Evolutionary conservation across 495 filamentous ascomycete species (phyloP), one percentile per base, ranked within the genome.

Genomic region (Penicillium daleae): DNA sequence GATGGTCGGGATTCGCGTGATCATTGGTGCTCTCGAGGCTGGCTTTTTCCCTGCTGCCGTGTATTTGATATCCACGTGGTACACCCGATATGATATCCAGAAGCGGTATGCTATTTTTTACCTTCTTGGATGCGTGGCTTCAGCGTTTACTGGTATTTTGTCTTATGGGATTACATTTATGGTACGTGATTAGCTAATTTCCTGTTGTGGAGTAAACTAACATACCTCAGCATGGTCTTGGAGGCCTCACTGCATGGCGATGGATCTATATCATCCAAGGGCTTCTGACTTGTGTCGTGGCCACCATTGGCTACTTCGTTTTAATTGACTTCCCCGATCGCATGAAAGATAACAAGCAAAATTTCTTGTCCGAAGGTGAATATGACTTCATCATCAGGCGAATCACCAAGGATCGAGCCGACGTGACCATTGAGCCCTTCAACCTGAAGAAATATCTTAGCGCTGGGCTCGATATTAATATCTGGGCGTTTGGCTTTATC

Each of bases 11-110:
- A 65, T 88, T 42, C 76, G 87, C 15, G 70, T 85, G 1, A 57
- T 88, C n/a, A 74, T 90, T n/a, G 86, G 87, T 50, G 66, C 85
- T 4, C 68, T 89, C 6, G 85, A 89, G 60, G 84, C 87, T 9
- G 52, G 69, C 0, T 87, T 86, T 68, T 86, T 84, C 73, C 85
- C 86, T 64, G 80, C 42, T 46, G 80, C 79, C 35, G 78, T 83
- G 1, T 87, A 86, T 63, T 71, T 87, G 21, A 76, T 87, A 13
- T 77, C 71, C 51, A 84, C 81, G 2, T 87, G 85, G 84, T 87
- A 87, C 64, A 82, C 80, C 4, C 66, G 85, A 54, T 86, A 61
- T 60, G 85, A 88, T 61, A 74, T 87, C n/a, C 80, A 81, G 13
- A 86, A 84, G 67, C 78, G 86, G 4, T 84, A 85, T 63, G 78